These are phyloP conservation scores for Pezizomycotina sp. DNA, from an alignment of 2,329 filamentous ascomycete genomes.

Conservation along the genomic window DNA sequence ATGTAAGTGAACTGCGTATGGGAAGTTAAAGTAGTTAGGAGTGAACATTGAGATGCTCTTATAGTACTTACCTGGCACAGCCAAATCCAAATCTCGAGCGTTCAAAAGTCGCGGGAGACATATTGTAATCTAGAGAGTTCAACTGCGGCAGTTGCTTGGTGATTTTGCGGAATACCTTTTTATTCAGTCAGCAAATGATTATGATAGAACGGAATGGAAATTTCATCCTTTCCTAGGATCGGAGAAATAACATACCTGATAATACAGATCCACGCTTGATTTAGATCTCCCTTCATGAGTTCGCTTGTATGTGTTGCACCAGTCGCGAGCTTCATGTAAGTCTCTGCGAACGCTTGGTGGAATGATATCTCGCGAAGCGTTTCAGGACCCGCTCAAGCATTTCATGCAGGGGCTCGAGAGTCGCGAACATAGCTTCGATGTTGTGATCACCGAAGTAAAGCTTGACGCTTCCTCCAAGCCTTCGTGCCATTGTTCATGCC, in stretches of 20 bases:
- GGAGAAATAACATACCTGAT: slow-evolving; percentile 39
- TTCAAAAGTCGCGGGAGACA: slow-evolving; percentile 87
- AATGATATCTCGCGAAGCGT: slow-evolving; percentile 93
- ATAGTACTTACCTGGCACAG: slow-evolving; percentile 70
- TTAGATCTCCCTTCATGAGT: slow-evolving; percentile 88
- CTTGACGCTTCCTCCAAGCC: slow-evolving; percentile 87
- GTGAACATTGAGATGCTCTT: slow-evolving; percentile 1
- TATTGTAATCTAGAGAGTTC: slow-evolving; percentile 87
- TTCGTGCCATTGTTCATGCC: slow-evolving; percentile 99
- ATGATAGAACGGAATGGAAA: not conserved
- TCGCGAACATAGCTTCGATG: slow-evolving; percentile 91
- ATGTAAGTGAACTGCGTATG: not conserved
- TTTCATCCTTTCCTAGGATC: not conserved
- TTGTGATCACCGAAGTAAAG: slow-evolving; percentile 97
- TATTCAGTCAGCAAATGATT: not conserved
- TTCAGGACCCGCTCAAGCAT: slow-evolving; percentile 51
- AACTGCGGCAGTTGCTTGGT: slow-evolving; percentile 82
- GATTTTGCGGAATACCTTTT: slow-evolving; percentile 74
- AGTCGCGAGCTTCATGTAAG: slow-evolving; percentile 83
- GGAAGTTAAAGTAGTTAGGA: not conserved
- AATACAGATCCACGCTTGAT: slow-evolving; percentile 98
- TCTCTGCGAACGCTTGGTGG: slow-evolving; percentile 89
- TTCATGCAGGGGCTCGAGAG: slow-evolving; percentile 76
- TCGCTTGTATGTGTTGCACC: slow-evolving; percentile 79
- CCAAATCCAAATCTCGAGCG: slow-evolving; percentile 71